Conservation (phyloP, 1,139 yeast species). For the Protomyces arabidopsidicola region DNA sequence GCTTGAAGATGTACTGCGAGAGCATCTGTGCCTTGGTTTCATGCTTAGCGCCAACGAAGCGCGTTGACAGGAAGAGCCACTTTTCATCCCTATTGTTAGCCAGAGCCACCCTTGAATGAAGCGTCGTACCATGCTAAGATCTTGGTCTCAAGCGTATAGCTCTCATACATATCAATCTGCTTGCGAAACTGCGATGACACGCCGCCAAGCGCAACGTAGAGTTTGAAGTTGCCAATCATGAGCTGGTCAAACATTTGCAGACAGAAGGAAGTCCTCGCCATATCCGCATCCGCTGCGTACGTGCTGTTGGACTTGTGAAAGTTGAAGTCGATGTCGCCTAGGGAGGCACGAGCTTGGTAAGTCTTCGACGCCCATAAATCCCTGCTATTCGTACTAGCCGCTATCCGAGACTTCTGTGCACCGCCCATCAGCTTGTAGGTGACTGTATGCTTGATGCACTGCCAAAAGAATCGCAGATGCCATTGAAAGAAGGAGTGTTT, state of each 20-base stretch:
- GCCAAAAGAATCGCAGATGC: constrained; percentile 19
- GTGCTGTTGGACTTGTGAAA: constrained; percentile 84
- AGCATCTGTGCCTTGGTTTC: constrained; percentile 57
- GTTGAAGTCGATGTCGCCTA: constrained; percentile 78
- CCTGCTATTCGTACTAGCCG: background rate
- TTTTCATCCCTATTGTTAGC: constrained; percentile 60
- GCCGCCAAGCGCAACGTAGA: constrained; percentile 70
- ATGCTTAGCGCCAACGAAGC: constrained; percentile 50
- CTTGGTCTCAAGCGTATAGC: constrained; percentile 53
- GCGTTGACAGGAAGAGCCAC: constrained; percentile 71
- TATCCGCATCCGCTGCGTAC: constrained; percentile 66
- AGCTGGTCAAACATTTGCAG: constrained; percentile 41
- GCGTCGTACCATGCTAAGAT: constrained; percentile 41
- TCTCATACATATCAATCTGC: constrained; percentile 65
- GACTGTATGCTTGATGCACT: constrained; percentile 14
- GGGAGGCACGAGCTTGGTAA: constrained; percentile 60
- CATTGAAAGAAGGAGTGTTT: constrained; percentile 12
- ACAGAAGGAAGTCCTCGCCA: constrained; percentile 53
- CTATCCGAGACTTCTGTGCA: background rate
- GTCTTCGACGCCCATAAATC: constrained; percentile 13
- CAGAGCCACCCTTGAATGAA: background rate
- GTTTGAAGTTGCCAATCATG: constrained; percentile 49
- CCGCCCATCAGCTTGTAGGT: constrained; percentile 5
- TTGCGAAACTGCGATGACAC: constrained; percentile 63
- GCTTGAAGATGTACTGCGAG: constrained; percentile 75